These are phyloP conservation scores for Secale cereale DNA, from an alignment of 176 grass and related monocot species.

Conservation along the genomic window DNA sequence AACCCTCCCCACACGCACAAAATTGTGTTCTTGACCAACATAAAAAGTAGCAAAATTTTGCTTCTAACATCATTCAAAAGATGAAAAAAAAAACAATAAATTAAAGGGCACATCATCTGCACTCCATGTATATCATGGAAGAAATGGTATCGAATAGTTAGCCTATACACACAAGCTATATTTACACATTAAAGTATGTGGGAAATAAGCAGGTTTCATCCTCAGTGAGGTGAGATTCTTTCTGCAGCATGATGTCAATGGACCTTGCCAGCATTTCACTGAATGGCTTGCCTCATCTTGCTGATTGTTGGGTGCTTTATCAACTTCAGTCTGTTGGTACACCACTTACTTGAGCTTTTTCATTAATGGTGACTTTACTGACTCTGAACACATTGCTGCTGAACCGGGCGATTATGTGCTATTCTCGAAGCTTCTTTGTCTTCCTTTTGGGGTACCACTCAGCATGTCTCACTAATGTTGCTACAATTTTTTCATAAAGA, in stretches of 20 bases:
- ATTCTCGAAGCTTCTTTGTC: slow-evolving; percentile 34
- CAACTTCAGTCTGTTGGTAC: background rate
- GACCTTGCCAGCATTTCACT: slow-evolving; percentile 10
- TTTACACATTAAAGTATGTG: slow-evolving; percentile 4
- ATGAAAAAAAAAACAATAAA: background rate
- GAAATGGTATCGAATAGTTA: background rate
- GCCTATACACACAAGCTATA: background rate
- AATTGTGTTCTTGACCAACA: background rate
- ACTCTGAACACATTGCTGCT: slow-evolving; percentile 14
- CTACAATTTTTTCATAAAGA: slow-evolving; percentile 20
- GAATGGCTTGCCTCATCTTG: background rate
- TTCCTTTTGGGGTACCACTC: slow-evolving; percentile 23
- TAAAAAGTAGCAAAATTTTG: background rate
- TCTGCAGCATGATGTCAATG: background rate
- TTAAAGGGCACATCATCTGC: background rate
- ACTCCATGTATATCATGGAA: background rate
- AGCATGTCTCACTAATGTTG: slow-evolving; percentile 31
- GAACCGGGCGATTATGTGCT: background rate
- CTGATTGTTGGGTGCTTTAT: background rate
- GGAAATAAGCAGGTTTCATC: background rate
- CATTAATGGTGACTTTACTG: background rate
- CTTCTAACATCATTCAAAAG: background rate
- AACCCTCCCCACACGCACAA: background rate
- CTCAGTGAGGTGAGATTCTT: background rate
- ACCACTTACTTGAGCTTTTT: slow-evolving; percentile 1